Evolutionary conservation across 441 rosid genomes (phyloP), one percentile per base, ranked within the genome.

Genomic region (Adansonia madagascariensis): DNA sequence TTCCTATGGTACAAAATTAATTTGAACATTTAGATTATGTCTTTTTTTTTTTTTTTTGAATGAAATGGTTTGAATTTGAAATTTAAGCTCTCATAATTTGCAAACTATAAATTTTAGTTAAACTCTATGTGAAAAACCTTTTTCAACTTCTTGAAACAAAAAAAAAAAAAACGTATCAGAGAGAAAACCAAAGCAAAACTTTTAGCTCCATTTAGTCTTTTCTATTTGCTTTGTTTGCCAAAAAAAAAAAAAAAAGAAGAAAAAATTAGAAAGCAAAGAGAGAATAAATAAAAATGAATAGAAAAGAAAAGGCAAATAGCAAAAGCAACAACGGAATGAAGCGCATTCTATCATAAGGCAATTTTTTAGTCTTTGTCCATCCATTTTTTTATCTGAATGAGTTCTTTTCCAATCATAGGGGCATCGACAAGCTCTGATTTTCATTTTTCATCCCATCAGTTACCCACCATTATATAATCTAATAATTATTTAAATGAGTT

Each of bases 381-480:
- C 39, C 15, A 9, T 8, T 22, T 59, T 59, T 35, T 1, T 0
- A 31, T 20, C 7, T 59, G 27, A 9, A 59, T 22, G 64, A 22
- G 35, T 43, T 43, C 46, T 43, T 59, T 59, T 22, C 10, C 46
- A 52, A 52, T 71, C 62, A 52, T 52, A 52, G 31, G 47, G 22
- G 22, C 44, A 49, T 24, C 43, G 3, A 55, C 24, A n/a, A 47
- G 24, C n/a, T 31, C 74, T 52, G 24, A n/a, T 71, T 53, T 41
- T 20, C 63, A 17, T 8, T 22, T 44, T n/a, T 71, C 18, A 49
- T 52, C 47, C 46, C 9, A 27, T 70, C 61, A 8, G 46, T 15
- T 35, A 53, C 75, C 47, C 6, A 56, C 41, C 75, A 27, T 50
- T 27, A 20, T 64, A 39, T 64, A 64, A 64, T 44, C 53, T 66